Conservation (phyloP, 2,329 filamentous ascomycete species). For the Beauveria medogensis region DNA sequence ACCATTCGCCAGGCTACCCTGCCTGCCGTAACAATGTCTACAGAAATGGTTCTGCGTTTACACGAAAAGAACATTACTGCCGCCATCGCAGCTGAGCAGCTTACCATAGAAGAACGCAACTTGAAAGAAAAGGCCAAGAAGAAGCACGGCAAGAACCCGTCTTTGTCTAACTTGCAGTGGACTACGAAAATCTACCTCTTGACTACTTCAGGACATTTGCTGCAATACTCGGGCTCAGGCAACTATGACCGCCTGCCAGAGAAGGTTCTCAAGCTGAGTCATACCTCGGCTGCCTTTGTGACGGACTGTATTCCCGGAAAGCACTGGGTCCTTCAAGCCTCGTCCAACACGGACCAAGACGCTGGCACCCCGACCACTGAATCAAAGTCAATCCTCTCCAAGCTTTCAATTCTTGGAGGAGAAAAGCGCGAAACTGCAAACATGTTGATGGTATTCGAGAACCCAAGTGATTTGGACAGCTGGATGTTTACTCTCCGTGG, state of each 20-base stretch:
- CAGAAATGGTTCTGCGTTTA: conserved; percentile 60
- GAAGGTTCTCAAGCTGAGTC: conserved; percentile 63
- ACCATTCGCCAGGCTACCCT: conserved; percentile 68
- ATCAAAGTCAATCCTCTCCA: conserved; percentile 55
- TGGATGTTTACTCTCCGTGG: conserved; percentile 64
- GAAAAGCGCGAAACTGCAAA: conserved; percentile 53
- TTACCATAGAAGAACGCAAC: conserved; percentile 10
- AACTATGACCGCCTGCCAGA: conserved; percentile 65
- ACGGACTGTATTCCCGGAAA: conserved; percentile 72
- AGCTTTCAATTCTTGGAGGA: conserved; percentile 47
- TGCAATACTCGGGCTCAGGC: conserved; percentile 68
- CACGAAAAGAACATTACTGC: conserved; percentile 38
- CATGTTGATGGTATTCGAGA: conserved; percentile 65
- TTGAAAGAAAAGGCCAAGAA: conserved; percentile 14
- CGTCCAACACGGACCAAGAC: conserved; percentile 54
- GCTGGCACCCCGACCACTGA: conserved; percentile 38
- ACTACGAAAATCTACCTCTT: conserved; percentile 66
- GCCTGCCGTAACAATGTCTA: conserved; percentile 56
- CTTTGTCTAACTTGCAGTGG: conserved; percentile 50
- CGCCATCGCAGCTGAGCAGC: conserved; percentile 15
- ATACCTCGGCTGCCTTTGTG: conserved; percentile 69
- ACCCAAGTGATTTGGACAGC: conserved; percentile 63
- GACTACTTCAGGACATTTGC: conserved; percentile 60
- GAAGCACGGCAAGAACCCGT: conserved; percentile 16
- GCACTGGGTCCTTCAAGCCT: conserved; percentile 73